Evolutionary conservation across 345 rosid species (phyloP).

Genomic region (Populus davidiana): DNA sequence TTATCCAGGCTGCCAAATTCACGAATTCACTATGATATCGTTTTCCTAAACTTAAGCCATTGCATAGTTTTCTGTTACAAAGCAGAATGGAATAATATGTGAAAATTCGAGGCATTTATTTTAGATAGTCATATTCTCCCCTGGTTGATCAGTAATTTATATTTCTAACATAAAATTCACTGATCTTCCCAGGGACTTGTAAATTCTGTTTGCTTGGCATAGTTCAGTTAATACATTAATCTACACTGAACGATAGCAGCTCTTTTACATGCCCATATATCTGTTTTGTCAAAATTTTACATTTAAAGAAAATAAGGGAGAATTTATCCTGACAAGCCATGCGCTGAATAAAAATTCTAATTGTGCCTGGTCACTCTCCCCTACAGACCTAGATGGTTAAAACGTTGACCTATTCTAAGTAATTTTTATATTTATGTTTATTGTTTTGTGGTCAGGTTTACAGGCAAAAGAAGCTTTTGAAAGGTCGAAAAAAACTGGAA

Average conservation of each 20-base stretch:
- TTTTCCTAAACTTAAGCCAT: neutral
- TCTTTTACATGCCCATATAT: neutral
- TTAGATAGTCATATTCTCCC: neutral
- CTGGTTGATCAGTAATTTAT: neutral
- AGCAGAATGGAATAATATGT: neutral
- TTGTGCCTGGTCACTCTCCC: neutral
- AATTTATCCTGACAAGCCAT: neutral
- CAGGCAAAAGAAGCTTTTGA: constrained; percentile 49
- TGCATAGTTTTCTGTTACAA: neutral
- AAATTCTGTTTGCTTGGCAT: neutral
- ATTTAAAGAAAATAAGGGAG: neutral
- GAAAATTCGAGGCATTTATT: neutral
- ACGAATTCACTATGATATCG: neutral
- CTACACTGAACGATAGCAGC: neutral
- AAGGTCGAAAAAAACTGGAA: constrained; percentile 39
- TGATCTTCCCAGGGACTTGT: neutral
- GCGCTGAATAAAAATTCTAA: neutral
- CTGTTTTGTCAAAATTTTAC: neutral
- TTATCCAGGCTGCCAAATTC: neutral
- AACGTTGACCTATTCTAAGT: neutral
- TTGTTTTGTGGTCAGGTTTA: constrained; percentile 35
- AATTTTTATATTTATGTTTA: neutral
- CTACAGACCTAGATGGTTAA: neutral
- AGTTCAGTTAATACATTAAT: neutral
- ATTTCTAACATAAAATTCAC: neutral